Base-by-base conservation (phyloP, 495 filamentous ascomycete species). In the Lasiosphaeriaceae sp. region DNA sequence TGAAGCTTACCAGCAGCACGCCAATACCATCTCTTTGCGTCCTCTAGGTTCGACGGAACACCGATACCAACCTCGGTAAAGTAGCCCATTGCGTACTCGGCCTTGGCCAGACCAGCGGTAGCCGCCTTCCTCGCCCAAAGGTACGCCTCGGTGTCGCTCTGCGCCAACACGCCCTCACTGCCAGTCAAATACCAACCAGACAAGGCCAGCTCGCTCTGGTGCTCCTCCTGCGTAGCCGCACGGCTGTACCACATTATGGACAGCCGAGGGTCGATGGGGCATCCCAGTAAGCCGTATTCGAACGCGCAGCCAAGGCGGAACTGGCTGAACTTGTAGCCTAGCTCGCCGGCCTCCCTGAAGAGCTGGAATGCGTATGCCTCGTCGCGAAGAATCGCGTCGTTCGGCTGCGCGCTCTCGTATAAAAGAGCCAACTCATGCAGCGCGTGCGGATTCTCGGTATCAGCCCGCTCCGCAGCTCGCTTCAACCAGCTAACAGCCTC, bases 21-120 rank as follows among this genome's bases (percentile, higher is more conserved):
- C 83, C 92, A 96, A 75, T 98, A 98, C 94, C 94, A 98, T 64
- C 90, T 82, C 77, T 96, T 96, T 19, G 93, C 94, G 74, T 96
- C 94, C 64, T 98, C 94, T 59, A 96, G 57, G 68, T 91, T 92
- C 3, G 87, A 83, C 24, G 85, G 78, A 50, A 87, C 83, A n/a
- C 94, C 94, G 60, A 98, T 97, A 0, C 94, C 94, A 29, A 91
- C 87, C 71, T 98, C 94, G 0, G 91, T 96, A 62, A 94, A 97
- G 69, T 97, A 97, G 2, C 94, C 94, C 90, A 98, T 92, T 0
- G 94, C 94, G 77, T 96, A 97, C 71, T 97, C 88, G 0, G 93
- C 94, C 77, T 97, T 97, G 4, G 86, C 82, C 34, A 96, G 73
- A 7, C 92, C 90, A 11, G 88, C 85, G 46, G 83, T 80, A 1